Conservation (phyloP, 805 yeast genomes). For the Starmerella roubikii region DNA sequence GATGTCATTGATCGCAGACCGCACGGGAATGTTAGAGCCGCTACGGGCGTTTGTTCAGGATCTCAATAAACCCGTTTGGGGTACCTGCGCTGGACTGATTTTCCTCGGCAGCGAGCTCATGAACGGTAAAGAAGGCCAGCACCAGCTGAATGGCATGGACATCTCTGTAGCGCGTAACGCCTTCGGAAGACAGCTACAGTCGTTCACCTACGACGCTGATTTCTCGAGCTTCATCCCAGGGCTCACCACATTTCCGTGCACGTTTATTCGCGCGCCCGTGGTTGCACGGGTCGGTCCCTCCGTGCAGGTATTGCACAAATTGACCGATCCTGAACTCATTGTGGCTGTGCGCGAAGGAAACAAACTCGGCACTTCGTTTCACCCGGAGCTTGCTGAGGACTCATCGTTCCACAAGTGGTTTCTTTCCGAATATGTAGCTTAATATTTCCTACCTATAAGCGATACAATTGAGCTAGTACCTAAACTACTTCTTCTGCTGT, state of each 20-base stretch:
- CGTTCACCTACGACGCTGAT: slow-evolving; percentile 40
- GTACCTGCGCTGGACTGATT: slow-evolving; percentile 76
- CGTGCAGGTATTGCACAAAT: slow-evolving; percentile 22
- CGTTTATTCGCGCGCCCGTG: slow-evolving; percentile 69
- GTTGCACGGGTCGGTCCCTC: slow-evolving; percentile 26
- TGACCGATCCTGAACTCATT: slow-evolving; percentile 28
- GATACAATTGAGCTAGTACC: background rate
- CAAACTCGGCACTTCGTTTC: slow-evolving; percentile 62
- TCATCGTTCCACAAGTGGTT: slow-evolving; percentile 56
- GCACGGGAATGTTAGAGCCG: slow-evolving; percentile 45
- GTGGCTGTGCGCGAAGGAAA: slow-evolving; percentile 65
- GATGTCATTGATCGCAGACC: slow-evolving; percentile 56
- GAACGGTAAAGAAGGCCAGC: slow-evolving; percentile 38
- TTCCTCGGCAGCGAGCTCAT: slow-evolving; percentile 44
- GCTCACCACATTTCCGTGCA: slow-evolving; percentile 27
- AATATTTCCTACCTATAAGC: background rate
- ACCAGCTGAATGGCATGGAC: slow-evolving; percentile 49
- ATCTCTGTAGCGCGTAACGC: slow-evolving; percentile 58
- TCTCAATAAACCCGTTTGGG: slow-evolving; percentile 53
- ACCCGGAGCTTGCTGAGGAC: slow-evolving; percentile 58
- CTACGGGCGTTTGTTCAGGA: slow-evolving; percentile 37
- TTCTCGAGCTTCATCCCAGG: slow-evolving; percentile 27
- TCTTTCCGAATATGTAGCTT: slow-evolving; percentile 10
- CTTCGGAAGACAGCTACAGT: slow-evolving; percentile 63
- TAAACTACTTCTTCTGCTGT: background rate